Base-by-base conservation (phyloP, 202 grass and related monocot genomes). In the Schoenoplectus tabernaemontani region DNA sequence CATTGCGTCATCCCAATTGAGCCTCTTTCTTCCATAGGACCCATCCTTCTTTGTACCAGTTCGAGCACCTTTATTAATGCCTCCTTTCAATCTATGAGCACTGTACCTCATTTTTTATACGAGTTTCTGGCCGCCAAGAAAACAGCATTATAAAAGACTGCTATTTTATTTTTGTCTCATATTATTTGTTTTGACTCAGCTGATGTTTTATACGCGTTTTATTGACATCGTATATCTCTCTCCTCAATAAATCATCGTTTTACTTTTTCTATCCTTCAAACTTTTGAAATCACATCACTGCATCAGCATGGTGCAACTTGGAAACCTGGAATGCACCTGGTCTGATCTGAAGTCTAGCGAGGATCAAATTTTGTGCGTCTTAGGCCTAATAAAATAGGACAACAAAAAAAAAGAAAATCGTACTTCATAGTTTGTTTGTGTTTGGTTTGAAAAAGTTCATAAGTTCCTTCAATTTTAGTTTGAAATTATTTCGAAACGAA, bases 121-220 rank as follows among this genome's bases (percentile, higher is more conserved):
- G 46, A 33, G 46, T 53, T 74, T 74, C 24, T 44, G 11, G 68
- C 68, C 68, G 44, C 68, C 28, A 73, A 51, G 68, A 50, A 73
- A 74, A 53, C 44, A 13, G 26, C 15, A 11, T 16, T 7, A 51
- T 1, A 13, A 71, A 70, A 13, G 22, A n/a, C n/a, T n/a, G n/a
- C n/a, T n/a, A n/a, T n/a, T n/a, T n/a, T 68, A n/a, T 47, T 56
- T 41, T 73, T 50, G 44, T 73, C 69, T 73, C 69, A 73, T 73
- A 22, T 51, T 53, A 34, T 53, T 74, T 74, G 67, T 72, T 34
- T 34, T 5, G 13, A 17, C 15, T n/a, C n/a, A n/a, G n/a, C n/a
- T n/a, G n/a, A n/a, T 26, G 32, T 17, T 44, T 48, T 32, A 54
- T 54, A 74, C 46, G 41, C 43, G 43, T 28, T 71, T 71, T 71